These are phyloP conservation scores for Ilyonectria mors-panacis DNA, from an alignment of 2,329 filamentous ascomycete species.

Conservation along the genomic window DNA sequence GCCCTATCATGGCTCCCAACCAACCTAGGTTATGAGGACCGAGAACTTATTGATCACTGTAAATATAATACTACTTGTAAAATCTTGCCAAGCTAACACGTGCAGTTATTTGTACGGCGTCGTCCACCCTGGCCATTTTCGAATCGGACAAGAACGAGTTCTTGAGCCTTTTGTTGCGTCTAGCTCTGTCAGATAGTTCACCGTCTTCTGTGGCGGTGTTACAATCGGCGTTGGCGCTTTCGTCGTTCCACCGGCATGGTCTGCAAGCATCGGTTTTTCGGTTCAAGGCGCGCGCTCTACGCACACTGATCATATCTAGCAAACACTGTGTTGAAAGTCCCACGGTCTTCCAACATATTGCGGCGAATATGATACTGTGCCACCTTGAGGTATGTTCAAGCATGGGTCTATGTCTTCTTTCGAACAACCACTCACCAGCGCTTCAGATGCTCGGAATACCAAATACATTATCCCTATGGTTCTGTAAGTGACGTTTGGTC, in stretches of 20 bases:
- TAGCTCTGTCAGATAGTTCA: conserved; percentile 4
- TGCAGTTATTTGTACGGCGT: conserved; percentile 13
- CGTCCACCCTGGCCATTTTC: conserved; percentile 12
- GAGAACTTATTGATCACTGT: conserved; percentile 11
- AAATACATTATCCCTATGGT: conserved; percentile 15
- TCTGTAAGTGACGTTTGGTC: conserved; percentile 13
- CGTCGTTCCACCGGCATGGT: conserved; percentile 10
- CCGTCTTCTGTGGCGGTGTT: conserved; percentile 8
- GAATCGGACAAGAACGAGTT: conserved; percentile 14
- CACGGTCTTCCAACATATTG: conserved; percentile 8
- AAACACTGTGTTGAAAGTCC: background rate
- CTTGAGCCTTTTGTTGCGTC: conserved; percentile 9
- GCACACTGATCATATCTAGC: conserved; percentile 4
- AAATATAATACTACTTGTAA: conserved; percentile 14
- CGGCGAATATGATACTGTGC: conserved; percentile 12
- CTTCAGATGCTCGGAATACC: conserved; percentile 12
- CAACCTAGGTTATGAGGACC: conserved; percentile 13
- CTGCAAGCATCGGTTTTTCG: conserved; percentile 1
- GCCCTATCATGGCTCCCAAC: conserved; percentile 10
- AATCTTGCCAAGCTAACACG: conserved; percentile 13
- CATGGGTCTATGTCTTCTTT: conserved; percentile 14
- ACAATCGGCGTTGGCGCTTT: conserved; percentile 6
- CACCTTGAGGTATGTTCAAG: conserved; percentile 12
- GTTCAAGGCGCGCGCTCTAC: conserved; percentile 4
- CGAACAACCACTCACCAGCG: conserved; percentile 11